Evolutionary conservation across 2,329 filamentous ascomycete species (phyloP).

Genomic region (Fusarium sp.): DNA sequence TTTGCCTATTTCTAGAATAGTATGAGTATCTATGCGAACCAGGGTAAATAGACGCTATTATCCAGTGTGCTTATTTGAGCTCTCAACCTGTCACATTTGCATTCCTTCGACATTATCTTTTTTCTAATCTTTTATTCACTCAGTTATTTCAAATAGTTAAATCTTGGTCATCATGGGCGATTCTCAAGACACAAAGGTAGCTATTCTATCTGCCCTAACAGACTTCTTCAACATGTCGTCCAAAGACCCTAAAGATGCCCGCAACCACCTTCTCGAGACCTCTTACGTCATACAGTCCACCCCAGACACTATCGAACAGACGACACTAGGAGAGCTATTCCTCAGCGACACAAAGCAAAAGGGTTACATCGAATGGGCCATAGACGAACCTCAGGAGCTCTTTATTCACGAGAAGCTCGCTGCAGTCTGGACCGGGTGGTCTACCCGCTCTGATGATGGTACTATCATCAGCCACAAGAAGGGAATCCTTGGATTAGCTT

Average conservation of each 20-base stretch:
- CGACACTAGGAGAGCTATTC: conserved; percentile 1
- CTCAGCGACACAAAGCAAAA: not conserved
- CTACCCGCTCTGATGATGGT: not conserved
- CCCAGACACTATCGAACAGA: conserved; percentile 1
- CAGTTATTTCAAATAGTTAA: fast-evolving
- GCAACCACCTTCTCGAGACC: conserved; percentile 5
- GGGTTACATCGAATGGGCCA: not conserved
- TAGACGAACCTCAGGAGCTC: conserved; percentile 6
- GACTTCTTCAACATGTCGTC: conserved; percentile 3
- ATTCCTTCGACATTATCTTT: not conserved
- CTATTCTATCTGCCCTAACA: not conserved
- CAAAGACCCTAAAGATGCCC: not conserved
- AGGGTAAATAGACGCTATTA: not conserved
- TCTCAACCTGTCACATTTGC: not conserved
- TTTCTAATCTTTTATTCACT: not conserved
- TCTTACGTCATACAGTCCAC: conserved; percentile 18
- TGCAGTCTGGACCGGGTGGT: conserved; percentile 4
- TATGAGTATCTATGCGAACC: not conserved
- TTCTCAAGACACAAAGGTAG: not conserved
- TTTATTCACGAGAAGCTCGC: not conserved
- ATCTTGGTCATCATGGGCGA: not conserved
- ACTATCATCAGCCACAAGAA: conserved; percentile 1
- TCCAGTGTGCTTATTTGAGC: not conserved
- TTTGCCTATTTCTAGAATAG: not conserved
- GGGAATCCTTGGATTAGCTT: conserved; percentile 1